Conservation (phyloP, 495 filamentous ascomycete species). For the Xanthoparmelia taractica region DNA sequence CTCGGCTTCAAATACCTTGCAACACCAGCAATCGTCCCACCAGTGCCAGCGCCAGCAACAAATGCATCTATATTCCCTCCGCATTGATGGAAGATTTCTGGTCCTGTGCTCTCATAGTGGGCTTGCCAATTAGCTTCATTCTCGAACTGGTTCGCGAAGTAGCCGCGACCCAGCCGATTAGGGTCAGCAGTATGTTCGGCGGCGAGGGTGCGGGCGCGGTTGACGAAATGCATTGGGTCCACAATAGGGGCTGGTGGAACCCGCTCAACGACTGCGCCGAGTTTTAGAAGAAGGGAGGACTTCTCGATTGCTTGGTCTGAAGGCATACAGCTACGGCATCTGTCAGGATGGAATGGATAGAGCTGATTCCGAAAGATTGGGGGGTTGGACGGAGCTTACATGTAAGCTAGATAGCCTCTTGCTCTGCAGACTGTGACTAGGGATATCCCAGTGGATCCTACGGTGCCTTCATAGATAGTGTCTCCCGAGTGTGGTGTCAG, state of each 20-base stretch:
- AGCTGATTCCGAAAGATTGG: background rate
- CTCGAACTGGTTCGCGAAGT: slow-evolving; percentile 98
- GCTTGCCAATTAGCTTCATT: slow-evolving; percentile 77
- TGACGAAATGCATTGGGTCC: slow-evolving; percentile 87
- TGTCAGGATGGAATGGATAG: background rate
- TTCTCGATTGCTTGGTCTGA: slow-evolving; percentile 87
- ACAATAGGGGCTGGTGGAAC: slow-evolving; percentile 88
- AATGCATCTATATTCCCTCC: slow-evolving; percentile 76
- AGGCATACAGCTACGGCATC: slow-evolving; percentile 70
- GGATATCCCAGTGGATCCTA: slow-evolving; percentile 89
- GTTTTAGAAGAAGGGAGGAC: slow-evolving; percentile 74
- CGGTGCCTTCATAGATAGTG: slow-evolving; percentile 94
- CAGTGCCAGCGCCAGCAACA: slow-evolving; percentile 90
- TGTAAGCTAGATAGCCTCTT: slow-evolving; percentile 83
- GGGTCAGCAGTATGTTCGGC: slow-evolving; percentile 57
- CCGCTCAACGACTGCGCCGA: slow-evolving; percentile 83
- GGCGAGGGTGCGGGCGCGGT: slow-evolving; percentile 74
- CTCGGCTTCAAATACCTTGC: slow-evolving; percentile 70
- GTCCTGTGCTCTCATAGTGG: slow-evolving; percentile 75
- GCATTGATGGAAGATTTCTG: slow-evolving; percentile 79
- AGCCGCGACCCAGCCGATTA: slow-evolving; percentile 47
- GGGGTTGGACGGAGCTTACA: slow-evolving; percentile 42
- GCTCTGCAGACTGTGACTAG: slow-evolving; percentile 82
- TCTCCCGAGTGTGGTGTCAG: slow-evolving; percentile 77
- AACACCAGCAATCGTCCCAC: slow-evolving; percentile 86